Base-by-base conservation (phyloP, 2,329 filamentous ascomycete genomes). In the Sarocladiaceae sp. region DNA sequence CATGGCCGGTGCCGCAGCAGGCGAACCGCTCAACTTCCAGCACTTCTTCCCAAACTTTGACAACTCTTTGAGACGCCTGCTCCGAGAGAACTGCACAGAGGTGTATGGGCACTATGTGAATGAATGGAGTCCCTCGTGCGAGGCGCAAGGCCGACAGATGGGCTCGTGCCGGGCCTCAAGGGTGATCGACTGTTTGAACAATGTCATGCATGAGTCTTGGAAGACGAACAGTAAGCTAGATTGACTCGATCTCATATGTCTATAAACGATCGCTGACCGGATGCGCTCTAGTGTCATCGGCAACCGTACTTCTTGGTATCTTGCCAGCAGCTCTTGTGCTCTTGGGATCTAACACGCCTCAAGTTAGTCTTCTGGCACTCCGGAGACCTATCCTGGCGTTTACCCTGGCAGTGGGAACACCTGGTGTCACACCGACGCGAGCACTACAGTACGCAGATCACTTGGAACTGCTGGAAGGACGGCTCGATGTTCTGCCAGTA, bases 11-110 rank as follows among this genome's bases (percentile, higher is more conserved):
- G 6, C 27, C 16, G 40, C 27, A 9, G 5, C 40, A 21, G 40
- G 26, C 16, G 15, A 43, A 15, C 40, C 40, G 5, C 16, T 20
- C 9, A 43, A 43, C 40, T 43, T 43, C 29, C 40, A 43, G 40
- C 27, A 43, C 12, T 43, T 43, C 29, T 43, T 43, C 27, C 40
- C 40, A 3, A 43, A 43, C 29, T 43, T 43, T 18, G 29, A 43
- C n/a, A 27, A 33, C 3, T 15, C 40, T 3, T 18, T 43, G 18
- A 21, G 18, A 12, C 6, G 16, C 12, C 32, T 43, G 4, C 27
- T 33, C 13, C 21, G 40, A 16, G 27, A 29, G 16, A 43, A 43
- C 27, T 43, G 40, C 27, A 32, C 21, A 10, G 27, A 43, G 16
- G 26, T 33, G 26, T 43, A 32, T 32, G 40, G 11, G 18, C 19